Percentiles rank a stretch among this genome's conserved stretches.
phyloP scores from a whole-genome alignment of 805 yeast species.

The Starmera quercuum region DNA sequence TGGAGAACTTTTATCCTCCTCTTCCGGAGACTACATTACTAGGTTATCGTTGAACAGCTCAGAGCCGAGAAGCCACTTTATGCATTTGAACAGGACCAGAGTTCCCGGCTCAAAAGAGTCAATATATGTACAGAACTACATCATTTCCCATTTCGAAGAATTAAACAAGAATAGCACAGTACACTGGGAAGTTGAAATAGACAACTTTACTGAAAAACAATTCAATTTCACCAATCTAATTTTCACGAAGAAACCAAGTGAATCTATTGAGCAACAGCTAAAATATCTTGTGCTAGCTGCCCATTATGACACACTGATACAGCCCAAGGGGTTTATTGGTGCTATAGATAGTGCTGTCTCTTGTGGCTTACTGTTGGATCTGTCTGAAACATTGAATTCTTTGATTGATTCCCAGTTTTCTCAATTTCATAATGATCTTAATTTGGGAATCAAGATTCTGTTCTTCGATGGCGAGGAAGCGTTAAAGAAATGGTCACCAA shows the following conservation, averaged over 20 bases:
- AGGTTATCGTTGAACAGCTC: conserved; percentile 9
- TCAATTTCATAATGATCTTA: conserved; percentile 7
- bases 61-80: conserved; percentile 12
- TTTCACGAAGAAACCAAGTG: conserved; percentile 19
- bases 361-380: conserved; percentile 41
- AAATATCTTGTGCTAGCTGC: conserved; percentile 37
- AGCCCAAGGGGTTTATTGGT: conserved; percentile 50
- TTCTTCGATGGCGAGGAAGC: conserved; percentile 64
- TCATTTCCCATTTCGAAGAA: conserved; percentile 23
- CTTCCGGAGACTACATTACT: too few relatives aligned
- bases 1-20: too few relatives aligned
- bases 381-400: conserved; percentile 23
- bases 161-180: conserved; percentile 19
- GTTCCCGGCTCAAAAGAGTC: conserved; percentile 37
- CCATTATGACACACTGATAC: conserved; percentile 41
- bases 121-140: conserved; percentile 26
- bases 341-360: conserved; percentile 56
- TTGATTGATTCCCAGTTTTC: conserved; percentile 9
- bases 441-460: conserved; percentile 36
- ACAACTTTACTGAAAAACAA: conserved; percentile 29
- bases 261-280: conserved; percentile 7
- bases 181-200: conserved; percentile 22
- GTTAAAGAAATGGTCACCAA: conserved; percentile 38
- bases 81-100: conserved; percentile 30
- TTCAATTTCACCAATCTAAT: conserved; percentile 31